A percentile compares a stretch with the other conserved stretches of the same genome.
phyloP scores from a whole-genome alignment of 805 yeast genomes.

The Yarrowia osloensis region DNA sequence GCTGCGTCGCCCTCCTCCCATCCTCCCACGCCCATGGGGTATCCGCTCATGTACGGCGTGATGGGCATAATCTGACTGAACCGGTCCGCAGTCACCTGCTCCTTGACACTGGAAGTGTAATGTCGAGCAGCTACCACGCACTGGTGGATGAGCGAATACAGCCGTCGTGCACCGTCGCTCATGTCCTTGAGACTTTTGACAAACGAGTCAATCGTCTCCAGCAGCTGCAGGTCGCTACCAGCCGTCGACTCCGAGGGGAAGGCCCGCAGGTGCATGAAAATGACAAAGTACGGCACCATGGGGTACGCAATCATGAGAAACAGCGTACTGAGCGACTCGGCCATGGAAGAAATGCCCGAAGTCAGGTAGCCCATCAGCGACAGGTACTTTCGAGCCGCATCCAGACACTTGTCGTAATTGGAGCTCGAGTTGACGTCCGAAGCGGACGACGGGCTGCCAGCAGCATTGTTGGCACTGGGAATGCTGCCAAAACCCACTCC shows the following conservation, averaged over 20 bases:
- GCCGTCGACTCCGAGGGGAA: constrained; percentile 7
- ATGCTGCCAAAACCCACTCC: not conserved
- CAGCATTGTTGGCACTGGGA: constrained; percentile 5
- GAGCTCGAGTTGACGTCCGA: not conserved
- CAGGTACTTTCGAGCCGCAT: constrained; percentile 5
- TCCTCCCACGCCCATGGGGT: constrained; percentile 1
- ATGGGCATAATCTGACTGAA: constrained; percentile 11
- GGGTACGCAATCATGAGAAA: constrained; percentile 19
- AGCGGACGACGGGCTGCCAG: not conserved
- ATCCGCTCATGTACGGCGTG: constrained; percentile 22
- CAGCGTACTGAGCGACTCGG: constrained; percentile 7
- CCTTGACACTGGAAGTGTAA: constrained; percentile 2
- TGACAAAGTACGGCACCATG: constrained; percentile 22
- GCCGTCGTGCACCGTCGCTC: constrained; percentile 10
- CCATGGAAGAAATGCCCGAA: not conserved
- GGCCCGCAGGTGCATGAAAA: constrained; percentile 18
- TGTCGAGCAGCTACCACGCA: constrained; percentile 15
- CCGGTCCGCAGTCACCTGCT: not conserved
- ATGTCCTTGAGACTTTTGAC: not conserved
- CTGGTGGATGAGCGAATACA: constrained; percentile 12
- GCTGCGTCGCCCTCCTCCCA: constrained; percentile 12
- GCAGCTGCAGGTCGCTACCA: not conserved
- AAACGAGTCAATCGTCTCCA: not conserved
- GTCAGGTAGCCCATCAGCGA: constrained; percentile 1
- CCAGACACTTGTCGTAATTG: constrained; percentile 20